phyloP scores from a whole-genome alignment of 306 rosid species.

The Alnus rubra region DNA sequence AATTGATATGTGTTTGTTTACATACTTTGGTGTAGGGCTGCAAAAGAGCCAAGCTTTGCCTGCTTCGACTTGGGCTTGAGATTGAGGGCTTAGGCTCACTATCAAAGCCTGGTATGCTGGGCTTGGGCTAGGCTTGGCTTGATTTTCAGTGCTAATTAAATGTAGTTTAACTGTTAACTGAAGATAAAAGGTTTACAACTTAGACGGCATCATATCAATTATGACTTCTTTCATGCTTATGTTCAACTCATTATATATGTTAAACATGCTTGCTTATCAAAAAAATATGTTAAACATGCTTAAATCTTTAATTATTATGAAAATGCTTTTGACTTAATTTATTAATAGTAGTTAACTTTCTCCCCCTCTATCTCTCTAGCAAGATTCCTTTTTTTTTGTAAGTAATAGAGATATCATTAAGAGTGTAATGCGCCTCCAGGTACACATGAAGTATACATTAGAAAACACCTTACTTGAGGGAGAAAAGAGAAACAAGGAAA shows the following conservation, averaged over 20 bases:
- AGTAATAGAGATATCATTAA: no score
- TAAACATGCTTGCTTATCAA: neutral
- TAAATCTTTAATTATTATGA: neutral
- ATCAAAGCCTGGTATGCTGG: neutral
- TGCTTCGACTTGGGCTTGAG: neutral
- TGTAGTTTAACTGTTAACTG: neutral
- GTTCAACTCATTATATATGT: neutral
- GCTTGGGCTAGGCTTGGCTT: neutral
- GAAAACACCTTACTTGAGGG: no score
- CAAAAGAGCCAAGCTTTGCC: neutral
- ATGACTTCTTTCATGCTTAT: neutral
- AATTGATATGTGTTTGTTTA: neutral
- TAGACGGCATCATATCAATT: neutral
- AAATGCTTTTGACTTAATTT: neutral
- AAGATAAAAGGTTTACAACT: constrained; percentile 1
- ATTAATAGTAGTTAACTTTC: neutral
- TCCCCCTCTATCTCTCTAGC: neutral
- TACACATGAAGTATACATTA: no score
- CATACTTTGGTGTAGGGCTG: neutral
- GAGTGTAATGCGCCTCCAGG: no score
- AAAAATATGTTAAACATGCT: neutral
- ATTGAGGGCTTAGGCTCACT: constrained; percentile 6
- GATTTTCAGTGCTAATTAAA: neutral
- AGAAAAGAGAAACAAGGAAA: no score
- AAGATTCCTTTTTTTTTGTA: neutral